A percentile compares a stretch with the other conserved stretches of the same genome.
Evolutionary conservation across 1,284 basidiomycete genomes (phyloP).

Genomic region (Mycosarcoma maydis): DNA sequence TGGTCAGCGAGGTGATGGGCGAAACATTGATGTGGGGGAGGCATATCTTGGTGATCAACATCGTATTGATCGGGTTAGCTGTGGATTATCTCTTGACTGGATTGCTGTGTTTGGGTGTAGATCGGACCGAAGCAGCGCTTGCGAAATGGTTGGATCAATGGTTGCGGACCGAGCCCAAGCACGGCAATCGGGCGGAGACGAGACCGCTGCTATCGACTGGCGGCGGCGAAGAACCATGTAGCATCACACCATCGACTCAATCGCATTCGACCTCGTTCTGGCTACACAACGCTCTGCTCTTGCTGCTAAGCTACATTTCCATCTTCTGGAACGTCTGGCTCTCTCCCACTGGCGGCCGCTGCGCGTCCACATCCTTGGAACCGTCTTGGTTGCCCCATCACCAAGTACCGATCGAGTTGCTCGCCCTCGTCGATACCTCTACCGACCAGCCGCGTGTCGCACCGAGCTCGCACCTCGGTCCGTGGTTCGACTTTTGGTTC

Average conservation of each 20-base stretch:
- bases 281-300: conserved; percentile 31
- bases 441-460: not conserved
- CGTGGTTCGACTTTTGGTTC: conserved; percentile 52
- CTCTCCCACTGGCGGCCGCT: conserved; percentile 29
- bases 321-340: conserved; percentile 53
- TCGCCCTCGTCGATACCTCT: conserved; percentile 3
- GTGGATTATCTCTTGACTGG: conserved; percentile 50
- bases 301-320: conserved; percentile 26
- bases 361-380: conserved; percentile 4
- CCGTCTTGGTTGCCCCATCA: not conserved
- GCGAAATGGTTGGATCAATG: conserved; percentile 13
- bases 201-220: not conserved
- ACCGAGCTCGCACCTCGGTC: conserved; percentile 10
- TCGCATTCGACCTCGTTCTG: conserved; percentile 23
- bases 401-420: conserved; percentile 5
- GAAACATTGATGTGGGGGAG: conserved; percentile 17
- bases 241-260: conserved; percentile 1
- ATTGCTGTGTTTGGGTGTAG: conserved; percentile 26
- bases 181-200: not conserved
- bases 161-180: not conserved
- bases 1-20: conserved; percentile 41
- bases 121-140: conserved; percentile 11
- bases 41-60: conserved; percentile 34
- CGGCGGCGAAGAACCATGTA: not conserved
- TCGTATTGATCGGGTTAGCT: conserved; percentile 47